Evolutionary conservation across 1,139 yeast genomes (phyloP).

Genomic region (Yamadazyma kanchanaburiensis): DNA sequence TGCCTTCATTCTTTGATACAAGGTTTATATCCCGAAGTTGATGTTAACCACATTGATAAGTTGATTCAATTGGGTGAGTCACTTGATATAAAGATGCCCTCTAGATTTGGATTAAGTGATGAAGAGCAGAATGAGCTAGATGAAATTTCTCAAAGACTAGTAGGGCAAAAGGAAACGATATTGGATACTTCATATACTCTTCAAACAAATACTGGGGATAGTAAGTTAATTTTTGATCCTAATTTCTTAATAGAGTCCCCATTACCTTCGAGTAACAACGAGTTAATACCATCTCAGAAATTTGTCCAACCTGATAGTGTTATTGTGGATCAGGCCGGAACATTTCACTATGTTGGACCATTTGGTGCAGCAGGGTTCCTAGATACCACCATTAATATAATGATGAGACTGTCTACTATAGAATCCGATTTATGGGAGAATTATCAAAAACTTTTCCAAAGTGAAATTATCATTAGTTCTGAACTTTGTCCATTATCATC

Average conservation of each 20-base stretch:
- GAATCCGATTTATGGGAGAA: conserved; percentile 6
- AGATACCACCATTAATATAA: conserved; percentile 6
- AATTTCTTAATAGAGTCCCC: no score
- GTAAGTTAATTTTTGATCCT: no score
- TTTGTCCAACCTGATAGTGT: conserved; percentile 10
- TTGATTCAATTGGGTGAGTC: conserved; percentile 30
- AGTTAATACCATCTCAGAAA: background rate
- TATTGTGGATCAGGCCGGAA: conserved; percentile 12
- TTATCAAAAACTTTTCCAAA: conserved; percentile 5
- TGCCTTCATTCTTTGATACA: conserved; percentile 30
- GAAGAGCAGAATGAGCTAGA: conserved; percentile 6
- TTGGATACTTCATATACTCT: background rate
- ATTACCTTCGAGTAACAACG: no score
- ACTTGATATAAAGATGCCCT: conserved; percentile 36
- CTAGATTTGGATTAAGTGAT: conserved; percentile 5
- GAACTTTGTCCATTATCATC: conserved; percentile 3
- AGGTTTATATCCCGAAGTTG: conserved; percentile 39
- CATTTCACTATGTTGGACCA: conserved; percentile 13
- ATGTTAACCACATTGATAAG: conserved; percentile 33
- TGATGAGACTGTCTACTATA: conserved; percentile 5
- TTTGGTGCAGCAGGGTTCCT: conserved; percentile 14
- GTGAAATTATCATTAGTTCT: conserved; percentile 11
- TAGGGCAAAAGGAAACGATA: no score
- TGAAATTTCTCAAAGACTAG: conserved; percentile 3
- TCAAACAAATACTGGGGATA: no score